Conservation (phyloP, 1,284 basidiomycete genomes). For the Ceratobasidium sp. region DNA sequence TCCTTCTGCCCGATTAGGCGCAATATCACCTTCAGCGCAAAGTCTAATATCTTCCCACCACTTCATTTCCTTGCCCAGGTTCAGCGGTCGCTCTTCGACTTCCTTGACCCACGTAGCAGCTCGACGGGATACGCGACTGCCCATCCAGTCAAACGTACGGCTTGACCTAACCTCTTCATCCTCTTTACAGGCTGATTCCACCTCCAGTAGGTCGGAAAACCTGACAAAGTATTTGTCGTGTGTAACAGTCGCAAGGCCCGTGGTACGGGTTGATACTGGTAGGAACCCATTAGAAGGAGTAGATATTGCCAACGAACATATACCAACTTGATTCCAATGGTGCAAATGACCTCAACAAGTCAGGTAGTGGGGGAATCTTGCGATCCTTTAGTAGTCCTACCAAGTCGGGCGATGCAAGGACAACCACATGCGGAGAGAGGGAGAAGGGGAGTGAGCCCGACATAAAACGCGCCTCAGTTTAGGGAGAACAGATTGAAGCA, state of each 20-base stretch:
- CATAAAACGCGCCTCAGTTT: too few species aligned
- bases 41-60: constrained; percentile 84
- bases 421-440: constrained; percentile 77
- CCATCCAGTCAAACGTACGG: constrained; percentile 80
- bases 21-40: constrained; percentile 75
- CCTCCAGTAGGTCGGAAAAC: constrained; percentile 73
- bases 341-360: constrained; percentile 80
- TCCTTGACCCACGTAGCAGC: constrained; percentile 72
- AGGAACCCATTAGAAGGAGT: constrained; percentile 27
- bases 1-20: constrained; percentile 70
- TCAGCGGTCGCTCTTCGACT: constrained; percentile 52
- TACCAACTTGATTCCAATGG: constrained; percentile 73
- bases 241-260: constrained; percentile 67
- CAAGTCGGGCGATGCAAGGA: constrained; percentile 72
- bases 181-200: constrained; percentile 72
- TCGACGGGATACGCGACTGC: constrained; percentile 65
- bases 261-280: constrained; percentile 77
- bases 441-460: constrained; percentile 61
- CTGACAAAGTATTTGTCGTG: constrained; percentile 73
- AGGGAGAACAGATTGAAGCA: too few species aligned
- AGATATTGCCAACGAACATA: background rate
- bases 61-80: constrained; percentile 60
- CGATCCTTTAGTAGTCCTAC: constrained; percentile 61
- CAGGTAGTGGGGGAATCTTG: constrained; percentile 67
- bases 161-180: constrained; percentile 76